Evolutionary conservation across 352 stramenopile species (phyloP).

Genomic region (Globisporangium paroecandrum): DNA sequence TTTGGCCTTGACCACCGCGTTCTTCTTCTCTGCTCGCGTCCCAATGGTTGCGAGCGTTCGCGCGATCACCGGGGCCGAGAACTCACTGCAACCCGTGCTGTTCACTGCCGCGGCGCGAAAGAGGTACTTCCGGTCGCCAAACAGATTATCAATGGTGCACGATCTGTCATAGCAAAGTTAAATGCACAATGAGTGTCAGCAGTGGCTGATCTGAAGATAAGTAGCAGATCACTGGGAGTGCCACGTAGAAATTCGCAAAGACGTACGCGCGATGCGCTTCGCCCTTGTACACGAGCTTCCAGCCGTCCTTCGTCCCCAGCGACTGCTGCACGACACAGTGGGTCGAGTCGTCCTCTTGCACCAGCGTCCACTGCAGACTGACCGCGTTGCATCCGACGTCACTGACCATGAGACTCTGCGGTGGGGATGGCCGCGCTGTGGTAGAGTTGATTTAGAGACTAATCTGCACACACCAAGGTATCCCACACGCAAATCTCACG

Average conservation of each 20-base stretch:
- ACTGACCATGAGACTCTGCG: not conserved
- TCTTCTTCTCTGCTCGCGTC: slow-evolving; percentile 8
- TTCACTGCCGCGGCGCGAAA: slow-evolving; percentile 24
- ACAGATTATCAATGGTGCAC: slow-evolving; percentile 17
- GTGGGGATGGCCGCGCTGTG: slow-evolving; percentile 20
- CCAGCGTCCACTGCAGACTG: slow-evolving; percentile 6
- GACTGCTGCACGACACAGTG: slow-evolving; percentile 26
- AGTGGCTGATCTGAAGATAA: not conserved
- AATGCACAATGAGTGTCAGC: too few species aligned
- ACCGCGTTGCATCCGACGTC: slow-evolving; percentile 7
- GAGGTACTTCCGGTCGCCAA: slow-evolving; percentile 23
- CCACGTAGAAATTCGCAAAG: not conserved
- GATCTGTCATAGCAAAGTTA: not conserved
- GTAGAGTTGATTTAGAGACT: not conserved
- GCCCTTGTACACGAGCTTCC: slow-evolving; percentile 25
- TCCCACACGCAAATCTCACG: not conserved
- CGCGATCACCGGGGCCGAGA: slow-evolving; percentile 10
- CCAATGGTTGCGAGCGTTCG: not conserved
- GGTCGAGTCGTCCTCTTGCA: not conserved
- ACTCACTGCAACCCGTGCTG: slow-evolving; percentile 19
- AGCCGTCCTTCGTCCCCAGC: slow-evolving; percentile 19
- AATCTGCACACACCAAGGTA: not conserved
- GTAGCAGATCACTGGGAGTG: too few species aligned
- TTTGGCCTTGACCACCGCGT: not conserved
- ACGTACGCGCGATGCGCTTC: slow-evolving; percentile 17